These are phyloP conservation scores for Trametes cinnabarina DNA, from an alignment of 768 basidiomycete species.

Conservation along the genomic window DNA sequence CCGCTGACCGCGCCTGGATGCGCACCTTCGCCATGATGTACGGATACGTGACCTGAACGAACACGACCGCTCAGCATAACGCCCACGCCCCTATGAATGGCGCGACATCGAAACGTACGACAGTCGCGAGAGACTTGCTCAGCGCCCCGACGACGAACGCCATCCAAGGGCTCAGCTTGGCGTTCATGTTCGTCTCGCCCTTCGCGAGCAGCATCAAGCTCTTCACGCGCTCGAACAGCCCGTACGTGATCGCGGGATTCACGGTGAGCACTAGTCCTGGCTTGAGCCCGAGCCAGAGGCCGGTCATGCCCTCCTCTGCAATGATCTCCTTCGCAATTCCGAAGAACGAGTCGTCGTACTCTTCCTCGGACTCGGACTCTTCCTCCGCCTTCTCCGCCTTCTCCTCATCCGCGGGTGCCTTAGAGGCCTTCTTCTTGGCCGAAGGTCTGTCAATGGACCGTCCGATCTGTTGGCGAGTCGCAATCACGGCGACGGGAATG, in stretches of 20 bases:
- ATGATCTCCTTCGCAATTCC: slow-evolving; percentile 84
- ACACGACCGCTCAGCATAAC: not conserved
- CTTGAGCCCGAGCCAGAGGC: slow-evolving; percentile 90
- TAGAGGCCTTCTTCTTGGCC: slow-evolving; percentile 12
- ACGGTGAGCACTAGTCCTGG: slow-evolving; percentile 93
- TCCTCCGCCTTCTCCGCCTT: slow-evolving; percentile 8
- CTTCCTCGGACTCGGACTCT: slow-evolving; percentile 26
- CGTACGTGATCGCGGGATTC: slow-evolving; percentile 98
- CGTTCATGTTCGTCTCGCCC: slow-evolving; percentile 27
- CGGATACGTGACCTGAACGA: slow-evolving; percentile 82
- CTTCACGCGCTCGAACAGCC: slow-evolving; percentile 91
- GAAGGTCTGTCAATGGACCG: slow-evolving; percentile 31
- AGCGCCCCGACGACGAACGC: slow-evolving; percentile 87
- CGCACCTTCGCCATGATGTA: slow-evolving; percentile 97
- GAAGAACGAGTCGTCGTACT: slow-evolving; percentile 68
- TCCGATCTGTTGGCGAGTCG: slow-evolving; percentile 93
- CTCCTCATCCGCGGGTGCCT: slow-evolving; percentile 9
- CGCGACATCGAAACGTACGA: slow-evolving; percentile 52
- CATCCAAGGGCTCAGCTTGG: slow-evolving; percentile 73
- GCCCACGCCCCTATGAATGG: not conserved
- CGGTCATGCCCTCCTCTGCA: slow-evolving; percentile 80
- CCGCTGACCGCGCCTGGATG: slow-evolving; percentile 80
- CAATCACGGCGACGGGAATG: slow-evolving; percentile 96
- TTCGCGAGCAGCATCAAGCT: slow-evolving; percentile 59
- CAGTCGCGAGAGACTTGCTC: slow-evolving; percentile 93